Conservation (phyloP, 2,329 filamentous ascomycete genomes). For the Fusarium floridanum region DNA sequence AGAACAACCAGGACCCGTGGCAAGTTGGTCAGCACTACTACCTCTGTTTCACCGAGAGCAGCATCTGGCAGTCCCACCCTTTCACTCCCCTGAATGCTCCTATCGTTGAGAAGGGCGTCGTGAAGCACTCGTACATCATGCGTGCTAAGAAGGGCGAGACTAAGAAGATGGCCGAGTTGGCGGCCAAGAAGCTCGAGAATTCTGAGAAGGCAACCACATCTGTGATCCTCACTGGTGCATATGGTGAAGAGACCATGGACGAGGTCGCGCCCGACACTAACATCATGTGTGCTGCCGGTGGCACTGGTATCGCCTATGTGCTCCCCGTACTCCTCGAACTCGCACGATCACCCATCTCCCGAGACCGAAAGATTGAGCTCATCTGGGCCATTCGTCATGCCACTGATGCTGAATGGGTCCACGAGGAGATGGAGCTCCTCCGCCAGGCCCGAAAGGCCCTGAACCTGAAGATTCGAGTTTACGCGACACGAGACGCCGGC, state of each 20-base stretch:
- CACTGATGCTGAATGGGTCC: slow-evolving; percentile 69
- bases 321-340: slow-evolving; percentile 53
- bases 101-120: slow-evolving; percentile 52
- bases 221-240: slow-evolving; percentile 73
- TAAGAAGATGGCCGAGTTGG: slow-evolving; percentile 63
- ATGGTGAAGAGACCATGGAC: slow-evolving; percentile 66
- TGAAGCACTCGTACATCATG: slow-evolving; percentile 69
- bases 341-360: slow-evolving; percentile 57
- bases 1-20: slow-evolving; percentile 72
- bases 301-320: slow-evolving; percentile 57
- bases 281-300: slow-evolving; percentile 56
- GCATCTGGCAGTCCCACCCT: slow-evolving; percentile 79
- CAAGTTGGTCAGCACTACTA: slow-evolving; percentile 78
- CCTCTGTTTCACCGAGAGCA: slow-evolving; percentile 74
- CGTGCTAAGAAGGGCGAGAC: slow-evolving; percentile 72
- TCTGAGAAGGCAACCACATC: slow-evolving; percentile 58
- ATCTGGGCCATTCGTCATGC: slow-evolving; percentile 73
- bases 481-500: slow-evolving; percentile 66
- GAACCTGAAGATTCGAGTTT: slow-evolving; percentile 67
- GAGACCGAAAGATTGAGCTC: slow-evolving; percentile 67
- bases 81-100: slow-evolving; percentile 74
- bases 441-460: slow-evolving; percentile 52
- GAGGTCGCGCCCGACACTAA: slow-evolving; percentile 57
- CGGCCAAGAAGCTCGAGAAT: slow-evolving; percentile 52
- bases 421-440: slow-evolving; percentile 66